Evolutionary conservation across 805 yeast species (phyloP).

Genomic region (Candida manassasensis): DNA sequence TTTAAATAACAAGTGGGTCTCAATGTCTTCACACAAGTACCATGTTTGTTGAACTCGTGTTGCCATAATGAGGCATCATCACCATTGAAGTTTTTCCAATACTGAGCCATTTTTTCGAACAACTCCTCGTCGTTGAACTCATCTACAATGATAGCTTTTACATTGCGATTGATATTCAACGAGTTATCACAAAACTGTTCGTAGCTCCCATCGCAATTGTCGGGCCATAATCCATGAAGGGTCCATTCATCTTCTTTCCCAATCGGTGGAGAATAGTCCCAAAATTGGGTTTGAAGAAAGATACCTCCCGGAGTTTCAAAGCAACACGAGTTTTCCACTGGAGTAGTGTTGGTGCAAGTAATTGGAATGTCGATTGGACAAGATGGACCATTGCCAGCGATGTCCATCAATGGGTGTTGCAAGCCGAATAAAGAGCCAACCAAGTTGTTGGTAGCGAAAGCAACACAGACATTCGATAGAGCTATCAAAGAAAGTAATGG

Average conservation of each 20-base stretch:
- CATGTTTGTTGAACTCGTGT: conserved; percentile 93
- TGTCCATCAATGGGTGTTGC: neutral
- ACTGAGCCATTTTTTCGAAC: conserved; percentile 48
- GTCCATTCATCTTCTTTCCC: conserved; percentile 34
- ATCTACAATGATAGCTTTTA: conserved; percentile 32
- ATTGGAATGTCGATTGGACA: conserved; percentile 60
- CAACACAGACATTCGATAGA: neutral
- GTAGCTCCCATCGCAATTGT: conserved; percentile 71
- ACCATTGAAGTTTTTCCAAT: conserved; percentile 75
- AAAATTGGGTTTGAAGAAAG: conserved; percentile 80
- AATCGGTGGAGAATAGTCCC: conserved; percentile 70
- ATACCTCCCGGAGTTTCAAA: conserved; percentile 77
- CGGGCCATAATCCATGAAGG: conserved; percentile 44
- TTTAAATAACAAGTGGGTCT: conserved; percentile 63
- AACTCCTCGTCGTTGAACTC: conserved; percentile 47
- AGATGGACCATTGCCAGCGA: conserved; percentile 1
- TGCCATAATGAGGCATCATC: conserved; percentile 72
- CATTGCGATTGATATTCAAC: conserved; percentile 44
- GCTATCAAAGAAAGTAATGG: no score
- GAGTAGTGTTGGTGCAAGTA: conserved; percentile 52
- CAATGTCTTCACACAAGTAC: conserved; percentile 82
- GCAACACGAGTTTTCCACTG: conserved; percentile 52
- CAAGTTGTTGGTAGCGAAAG: neutral
- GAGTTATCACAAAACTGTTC: conserved; percentile 71
- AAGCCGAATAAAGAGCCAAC: neutral